A percentile compares a stretch with the other conserved stretches of the same genome.
Evolutionary conservation across 306 rosid genomes (phyloP).

Genomic region (Sicyos baderoa): DNA sequence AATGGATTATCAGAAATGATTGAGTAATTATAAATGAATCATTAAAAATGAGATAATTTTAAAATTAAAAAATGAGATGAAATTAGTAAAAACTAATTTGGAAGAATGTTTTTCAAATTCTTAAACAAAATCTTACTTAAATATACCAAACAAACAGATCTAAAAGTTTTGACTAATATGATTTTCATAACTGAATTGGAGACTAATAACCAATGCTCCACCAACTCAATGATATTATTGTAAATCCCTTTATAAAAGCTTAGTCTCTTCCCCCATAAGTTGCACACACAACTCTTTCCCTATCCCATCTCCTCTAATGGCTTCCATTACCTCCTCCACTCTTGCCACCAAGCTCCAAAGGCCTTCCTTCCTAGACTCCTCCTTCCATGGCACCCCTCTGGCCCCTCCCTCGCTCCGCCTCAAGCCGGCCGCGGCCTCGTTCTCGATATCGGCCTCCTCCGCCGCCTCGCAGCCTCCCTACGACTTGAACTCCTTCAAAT

Average conservation of each 20-base stretch:
- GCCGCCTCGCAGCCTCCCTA: slow-evolving; percentile 21
- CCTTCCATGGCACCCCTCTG: slow-evolving; percentile 36
- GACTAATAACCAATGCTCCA: too few relatives aligned
- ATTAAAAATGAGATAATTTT: too few relatives aligned
- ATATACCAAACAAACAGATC: too few relatives aligned
- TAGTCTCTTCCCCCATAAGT: background rate
- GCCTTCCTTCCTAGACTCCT: slow-evolving; percentile 27
- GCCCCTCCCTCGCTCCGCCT: slow-evolving; percentile 14
- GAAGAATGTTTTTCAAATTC: too few relatives aligned
- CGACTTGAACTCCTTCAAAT: slow-evolving; percentile 29
- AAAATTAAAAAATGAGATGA: too few relatives aligned
- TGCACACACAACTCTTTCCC: background rate
- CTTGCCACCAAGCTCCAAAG: slow-evolving; percentile 31
- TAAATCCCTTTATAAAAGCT: background rate
- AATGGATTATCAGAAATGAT: too few relatives aligned
- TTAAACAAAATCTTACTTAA: too few relatives aligned
- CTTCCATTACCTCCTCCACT: slow-evolving; percentile 36
- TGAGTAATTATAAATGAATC: too few relatives aligned
- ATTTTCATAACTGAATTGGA: too few relatives aligned
- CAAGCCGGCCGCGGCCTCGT: background rate
- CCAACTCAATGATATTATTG: too few relatives aligned
- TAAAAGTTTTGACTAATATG: too few relatives aligned
- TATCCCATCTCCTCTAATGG: slow-evolving; percentile 27
- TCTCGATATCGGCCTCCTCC: slow-evolving; percentile 16
- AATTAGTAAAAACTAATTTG: too few relatives aligned